phyloP scores from a whole-genome alignment of 2,329 filamentous ascomycete species.

The Xylariales sp. region DNA sequence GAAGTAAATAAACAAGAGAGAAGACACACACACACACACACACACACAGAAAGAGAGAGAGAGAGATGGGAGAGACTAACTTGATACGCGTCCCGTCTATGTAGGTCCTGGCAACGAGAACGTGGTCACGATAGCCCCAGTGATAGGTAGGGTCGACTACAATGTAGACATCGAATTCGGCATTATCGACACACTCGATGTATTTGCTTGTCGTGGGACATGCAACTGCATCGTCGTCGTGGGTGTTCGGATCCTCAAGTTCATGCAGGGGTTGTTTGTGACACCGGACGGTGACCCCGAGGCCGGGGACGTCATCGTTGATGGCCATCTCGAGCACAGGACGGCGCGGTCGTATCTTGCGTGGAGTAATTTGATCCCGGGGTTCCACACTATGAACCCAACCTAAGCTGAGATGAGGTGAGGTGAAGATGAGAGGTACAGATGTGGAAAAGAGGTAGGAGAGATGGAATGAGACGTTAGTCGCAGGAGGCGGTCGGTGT shows the following conservation, averaged over 20 bases:
- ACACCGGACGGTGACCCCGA: slow-evolving; percentile 44
- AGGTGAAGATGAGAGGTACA: not conserved
- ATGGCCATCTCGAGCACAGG: slow-evolving; percentile 42
- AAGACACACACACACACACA: too few relatives aligned
- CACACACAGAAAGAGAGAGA: too few relatives aligned
- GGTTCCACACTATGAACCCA: not conserved
- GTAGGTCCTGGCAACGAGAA: slow-evolving; percentile 32
- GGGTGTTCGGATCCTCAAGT: slow-evolving; percentile 43
- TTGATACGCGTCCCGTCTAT: slow-evolving; percentile 44
- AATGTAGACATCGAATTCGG: slow-evolving; percentile 43
- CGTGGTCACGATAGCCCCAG: slow-evolving; percentile 44
- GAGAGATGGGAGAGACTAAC: too few relatives aligned
- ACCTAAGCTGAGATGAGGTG: not conserved
- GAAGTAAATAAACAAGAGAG: too few relatives aligned
- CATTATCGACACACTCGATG: slow-evolving; percentile 48
- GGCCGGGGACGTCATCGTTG: slow-evolving; percentile 42
- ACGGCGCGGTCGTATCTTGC: not conserved
- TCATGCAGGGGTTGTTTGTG: slow-evolving; percentile 39
- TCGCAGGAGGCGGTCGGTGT: too few relatives aligned
- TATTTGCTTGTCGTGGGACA: slow-evolving; percentile 43
- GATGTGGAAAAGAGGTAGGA: not conserved
- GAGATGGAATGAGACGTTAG: not conserved
- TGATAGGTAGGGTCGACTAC: slow-evolving; percentile 39
- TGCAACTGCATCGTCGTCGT: slow-evolving; percentile 13
- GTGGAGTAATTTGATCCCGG: not conserved